Percentiles rank a stretch among this genome's conserved stretches.
These are phyloP conservation scores for Aspergillus bertholletiae DNA, from an alignment of 495 filamentous ascomycete genomes.

Conservation along the genomic window DNA sequence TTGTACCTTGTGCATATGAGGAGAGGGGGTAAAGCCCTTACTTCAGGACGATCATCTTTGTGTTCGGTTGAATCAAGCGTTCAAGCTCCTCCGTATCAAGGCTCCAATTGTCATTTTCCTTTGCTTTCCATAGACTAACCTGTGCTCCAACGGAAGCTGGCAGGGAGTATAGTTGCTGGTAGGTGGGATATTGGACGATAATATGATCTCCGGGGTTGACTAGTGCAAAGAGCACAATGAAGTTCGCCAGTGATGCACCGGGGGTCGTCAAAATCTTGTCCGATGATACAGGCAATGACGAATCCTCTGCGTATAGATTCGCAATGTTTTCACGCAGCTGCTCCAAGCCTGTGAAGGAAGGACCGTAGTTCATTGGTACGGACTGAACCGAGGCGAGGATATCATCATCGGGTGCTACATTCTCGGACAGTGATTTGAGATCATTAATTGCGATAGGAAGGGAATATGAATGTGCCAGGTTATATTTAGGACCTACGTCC, in stretches of 20 bases:
- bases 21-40: conserved; percentile 22
- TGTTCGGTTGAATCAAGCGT: conserved; percentile 65
- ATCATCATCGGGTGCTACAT: not conserved
- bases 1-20: not conserved
- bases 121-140: conserved; percentile 76
- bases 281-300: conserved; percentile 45
- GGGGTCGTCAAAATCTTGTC: conserved; percentile 74
- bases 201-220: conserved; percentile 81
- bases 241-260: conserved; percentile 84
- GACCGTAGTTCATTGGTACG: not conserved
- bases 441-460: not conserved
- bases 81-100: conserved; percentile 67
- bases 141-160: conserved; percentile 76
- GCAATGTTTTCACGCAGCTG: conserved; percentile 59
- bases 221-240: conserved; percentile 69
- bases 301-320: conserved; percentile 58
- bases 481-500: not conserved
- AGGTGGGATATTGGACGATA: conserved; percentile 85
- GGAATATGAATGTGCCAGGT: not conserved
- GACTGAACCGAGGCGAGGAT: not conserved
- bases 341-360: conserved; percentile 46
- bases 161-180: conserved; percentile 81
- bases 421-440: not conserved
- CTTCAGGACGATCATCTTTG: conserved; percentile 70
- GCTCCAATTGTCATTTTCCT: conserved; percentile 60